Conservation (phyloP, 352 stramenopile species). For the Globisporangium polare region DNA sequence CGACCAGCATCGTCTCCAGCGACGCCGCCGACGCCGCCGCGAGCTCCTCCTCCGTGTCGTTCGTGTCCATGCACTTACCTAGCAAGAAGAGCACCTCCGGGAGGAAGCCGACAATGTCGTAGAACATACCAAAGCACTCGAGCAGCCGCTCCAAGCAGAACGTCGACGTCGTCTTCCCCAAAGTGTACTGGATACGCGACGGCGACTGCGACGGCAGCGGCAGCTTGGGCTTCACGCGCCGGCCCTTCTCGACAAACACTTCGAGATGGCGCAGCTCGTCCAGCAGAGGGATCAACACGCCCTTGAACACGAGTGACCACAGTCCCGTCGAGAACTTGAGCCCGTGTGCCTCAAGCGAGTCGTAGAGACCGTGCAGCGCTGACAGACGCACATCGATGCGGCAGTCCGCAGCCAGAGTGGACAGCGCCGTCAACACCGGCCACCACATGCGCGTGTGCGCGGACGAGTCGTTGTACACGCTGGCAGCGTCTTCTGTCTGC, state of each 20-base stretch:
- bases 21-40: constrained; percentile 49
- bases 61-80: constrained; percentile 76
- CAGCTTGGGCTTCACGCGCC: constrained; percentile 37
- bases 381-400: constrained; percentile 85
- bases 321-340: constrained; percentile 70
- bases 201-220: constrained; percentile 19
- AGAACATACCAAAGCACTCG: constrained; percentile 75
- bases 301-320: constrained; percentile 84
- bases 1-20: constrained; percentile 65
- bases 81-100: constrained; percentile 75
- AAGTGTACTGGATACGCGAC: constrained; percentile 30
- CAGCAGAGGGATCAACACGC: constrained; percentile 82
- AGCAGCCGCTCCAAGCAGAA: constrained; percentile 59
- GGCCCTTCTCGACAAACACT: constrained; percentile 47
- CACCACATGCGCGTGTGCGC: constrained; percentile 86
- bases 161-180: constrained; percentile 57
- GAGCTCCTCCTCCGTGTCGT: constrained; percentile 64
- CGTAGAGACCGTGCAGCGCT: constrained; percentile 73
- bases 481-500: constrained; percentile 6
- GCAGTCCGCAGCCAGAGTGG: constrained; percentile 87
- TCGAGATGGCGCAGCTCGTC: constrained; percentile 72
- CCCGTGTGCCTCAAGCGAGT: constrained; percentile 62
- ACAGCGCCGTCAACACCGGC: constrained; percentile 97
- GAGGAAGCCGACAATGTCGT: constrained; percentile 73
- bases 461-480: constrained; percentile 65